phyloP scores from a whole-genome alignment of 352 stramenopile species.

The Globisporangium orthogonon region DNA sequence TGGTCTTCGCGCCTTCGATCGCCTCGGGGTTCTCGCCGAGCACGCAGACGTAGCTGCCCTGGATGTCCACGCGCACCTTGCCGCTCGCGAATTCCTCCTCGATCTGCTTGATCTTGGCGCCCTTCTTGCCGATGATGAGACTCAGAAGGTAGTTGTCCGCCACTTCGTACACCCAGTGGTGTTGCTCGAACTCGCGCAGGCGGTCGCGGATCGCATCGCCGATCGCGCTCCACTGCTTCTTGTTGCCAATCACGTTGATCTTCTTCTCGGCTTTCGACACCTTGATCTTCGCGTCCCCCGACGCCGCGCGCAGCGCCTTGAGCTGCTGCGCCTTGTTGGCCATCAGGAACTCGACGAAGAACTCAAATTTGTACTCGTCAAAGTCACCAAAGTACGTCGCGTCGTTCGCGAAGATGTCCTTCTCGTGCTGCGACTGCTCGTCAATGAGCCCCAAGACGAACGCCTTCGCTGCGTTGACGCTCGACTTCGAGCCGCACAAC shows the following conservation, averaged over 20 bases:
- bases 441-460: conserved; percentile 60
- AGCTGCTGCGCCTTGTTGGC: conserved; percentile 66
- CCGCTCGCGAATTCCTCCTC: conserved; percentile 41
- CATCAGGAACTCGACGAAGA: conserved; percentile 81
- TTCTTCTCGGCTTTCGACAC: conserved; percentile 57
- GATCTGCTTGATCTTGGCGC: conserved; percentile 70
- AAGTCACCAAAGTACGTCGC: conserved; percentile 40
- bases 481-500: conserved; percentile 54
- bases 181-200: conserved; percentile 43
- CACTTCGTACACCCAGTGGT: conserved; percentile 58
- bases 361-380: conserved; percentile 53
- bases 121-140: conserved; percentile 81
- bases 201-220: conserved; percentile 54
- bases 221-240: conserved; percentile 53
- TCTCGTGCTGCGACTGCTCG: conserved; percentile 56
- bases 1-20: conserved; percentile 36
- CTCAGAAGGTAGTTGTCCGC: conserved; percentile 54
- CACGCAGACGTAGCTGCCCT: conserved; percentile 53
- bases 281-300: conserved; percentile 56
- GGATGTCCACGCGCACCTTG: conserved; percentile 61
- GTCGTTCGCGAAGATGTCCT: conserved; percentile 40
- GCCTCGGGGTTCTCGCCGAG: conserved; percentile 45
- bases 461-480: conserved; percentile 39
- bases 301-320: conserved; percentile 49
- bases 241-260: conserved; percentile 64